A percentile compares a stretch with the other conserved stretches of the same genome.
Conservation (phyloP, 164 flowering plant species). For the Stephania cephalantha region DNA sequence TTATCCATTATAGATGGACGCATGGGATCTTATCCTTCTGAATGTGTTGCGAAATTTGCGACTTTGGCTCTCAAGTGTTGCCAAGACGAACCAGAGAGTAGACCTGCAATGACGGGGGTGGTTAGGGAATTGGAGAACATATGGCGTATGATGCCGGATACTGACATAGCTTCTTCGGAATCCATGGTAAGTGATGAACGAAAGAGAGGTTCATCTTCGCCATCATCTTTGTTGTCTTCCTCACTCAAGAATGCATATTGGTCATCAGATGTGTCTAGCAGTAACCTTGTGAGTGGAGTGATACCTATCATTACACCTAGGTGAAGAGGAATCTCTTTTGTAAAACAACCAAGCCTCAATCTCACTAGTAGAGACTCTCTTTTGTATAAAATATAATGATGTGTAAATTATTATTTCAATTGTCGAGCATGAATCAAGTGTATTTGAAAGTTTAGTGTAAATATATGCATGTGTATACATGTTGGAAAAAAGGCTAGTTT, state of each 20-base stretch:
- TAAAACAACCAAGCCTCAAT: background rate
- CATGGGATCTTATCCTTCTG: slow-evolving; percentile 20
- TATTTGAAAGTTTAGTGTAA: background rate
- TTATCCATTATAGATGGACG: slow-evolving; percentile 18
- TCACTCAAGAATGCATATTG: background rate
- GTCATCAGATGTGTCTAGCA: slow-evolving; percentile 16
- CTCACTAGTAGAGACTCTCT: too few relatives aligned
- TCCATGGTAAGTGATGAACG: background rate
- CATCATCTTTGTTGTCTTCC: slow-evolving; percentile 4
- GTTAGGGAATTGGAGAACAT: slow-evolving; percentile 21
- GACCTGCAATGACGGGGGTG: slow-evolving; percentile 25
- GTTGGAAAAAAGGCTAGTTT: too few relatives aligned
- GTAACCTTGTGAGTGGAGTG: slow-evolving; percentile 17
- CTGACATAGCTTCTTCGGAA: slow-evolving; percentile 7
- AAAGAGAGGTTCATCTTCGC: background rate
- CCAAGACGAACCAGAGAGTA: slow-evolving; percentile 15
- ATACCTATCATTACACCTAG: slow-evolving; percentile 14
- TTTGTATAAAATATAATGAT: background rate
- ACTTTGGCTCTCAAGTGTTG: slow-evolving; percentile 22
- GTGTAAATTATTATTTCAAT: background rate
- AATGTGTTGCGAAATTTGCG: slow-evolving; percentile 18
- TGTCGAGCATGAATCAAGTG: background rate
- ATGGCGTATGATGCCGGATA: slow-evolving; percentile 15
- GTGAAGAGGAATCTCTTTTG: slow-evolving; percentile 2
- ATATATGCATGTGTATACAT: background rate